Conservation (phyloP, 108 stramenopile genomes). For the Cyclotella sp. region DNA sequence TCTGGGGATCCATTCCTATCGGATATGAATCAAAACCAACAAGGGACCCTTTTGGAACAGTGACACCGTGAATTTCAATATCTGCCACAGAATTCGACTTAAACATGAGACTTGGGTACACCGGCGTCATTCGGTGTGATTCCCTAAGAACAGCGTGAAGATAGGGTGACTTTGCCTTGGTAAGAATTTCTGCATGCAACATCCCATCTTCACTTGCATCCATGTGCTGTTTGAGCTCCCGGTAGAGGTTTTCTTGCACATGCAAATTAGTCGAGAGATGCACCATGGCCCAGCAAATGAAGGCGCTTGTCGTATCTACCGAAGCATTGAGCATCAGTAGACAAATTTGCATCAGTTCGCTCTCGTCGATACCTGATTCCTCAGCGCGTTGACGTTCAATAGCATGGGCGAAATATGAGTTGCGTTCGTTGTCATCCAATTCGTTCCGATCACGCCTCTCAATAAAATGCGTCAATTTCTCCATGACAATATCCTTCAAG, state of each 20-base stretch:
- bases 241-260: conserved; percentile 11
- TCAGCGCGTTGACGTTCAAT: conserved; percentile 26
- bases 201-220: not conserved
- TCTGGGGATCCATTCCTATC: conserved; percentile 24
- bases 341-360: conserved; percentile 21
- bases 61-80: conserved; percentile 35
- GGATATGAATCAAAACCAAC: conserved; percentile 10
- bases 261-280: conserved; percentile 7
- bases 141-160: conserved; percentile 45
- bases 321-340: conserved; percentile 9
- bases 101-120: not conserved
- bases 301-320: conserved; percentile 37
- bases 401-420: conserved; percentile 21
- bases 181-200: conserved; percentile 1
- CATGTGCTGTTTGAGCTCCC: not conserved
- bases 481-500: conserved; percentile 7
- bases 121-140: conserved; percentile 39
- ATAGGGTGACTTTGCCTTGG: conserved; percentile 20
- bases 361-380: not conserved
- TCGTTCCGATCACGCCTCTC: conserved; percentile 7
- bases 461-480: conserved; percentile 3
- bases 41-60: conserved; percentile 3
- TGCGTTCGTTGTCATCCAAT: conserved; percentile 21
- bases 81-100: not conserved
- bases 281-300: conserved; percentile 21